Evolutionary conservation across 1,284 basidiomycete genomes (phyloP), one percentile per base, ranked within the genome.

Genomic region (Agaricales sp.): DNA sequence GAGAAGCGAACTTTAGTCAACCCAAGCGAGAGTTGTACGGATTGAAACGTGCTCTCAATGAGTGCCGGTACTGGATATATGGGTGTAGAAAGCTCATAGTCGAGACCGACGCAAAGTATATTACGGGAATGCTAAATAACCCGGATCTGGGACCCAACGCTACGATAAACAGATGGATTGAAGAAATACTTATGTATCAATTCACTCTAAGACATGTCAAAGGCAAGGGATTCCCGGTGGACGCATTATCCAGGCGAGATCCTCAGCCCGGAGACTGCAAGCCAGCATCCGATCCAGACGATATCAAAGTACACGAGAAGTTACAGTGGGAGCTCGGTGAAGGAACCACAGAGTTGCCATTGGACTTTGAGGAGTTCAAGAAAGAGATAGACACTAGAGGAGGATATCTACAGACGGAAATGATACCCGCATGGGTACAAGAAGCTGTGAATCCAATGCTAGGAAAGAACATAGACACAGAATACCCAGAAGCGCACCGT

Each of bases 1-100:
- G 54, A 0, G 62, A 71, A 48, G 47, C 58, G 0, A 24, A 54
- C 0, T 69, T 62, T 45, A 66, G 60, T 0, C 67, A 69, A 52
- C 54, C 64, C 0, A 69, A 70, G 45, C 44, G 66, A 14, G 63
- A 69, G 38, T 48, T 70, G 0, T 69, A 63, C 47, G 62, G 65
- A 0, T 52, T 68, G 0, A 64, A 58, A 45, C 49, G 55, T 0
- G 56, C 63, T 0, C 49, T 67, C 16, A 39, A 51, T 3, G 53
- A 49, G 0, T 52, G 55, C 22, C 46, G 53, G 18, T 52, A 58
- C 3, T 60, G 59, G 30, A 48, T 65, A 11, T 52, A 61, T 19
- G 60, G 64, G 0, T 24, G 57, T 1, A 47, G 52, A 11, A 59
- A 58, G 3, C 52, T 67, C 2, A 45, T 54, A 19, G 51, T 67